Evolutionary conservation across 2,329 filamentous ascomycete genomes (phyloP), one percentile per base, ranked within the genome.

Genomic region (Cercospora canescens): DNA sequence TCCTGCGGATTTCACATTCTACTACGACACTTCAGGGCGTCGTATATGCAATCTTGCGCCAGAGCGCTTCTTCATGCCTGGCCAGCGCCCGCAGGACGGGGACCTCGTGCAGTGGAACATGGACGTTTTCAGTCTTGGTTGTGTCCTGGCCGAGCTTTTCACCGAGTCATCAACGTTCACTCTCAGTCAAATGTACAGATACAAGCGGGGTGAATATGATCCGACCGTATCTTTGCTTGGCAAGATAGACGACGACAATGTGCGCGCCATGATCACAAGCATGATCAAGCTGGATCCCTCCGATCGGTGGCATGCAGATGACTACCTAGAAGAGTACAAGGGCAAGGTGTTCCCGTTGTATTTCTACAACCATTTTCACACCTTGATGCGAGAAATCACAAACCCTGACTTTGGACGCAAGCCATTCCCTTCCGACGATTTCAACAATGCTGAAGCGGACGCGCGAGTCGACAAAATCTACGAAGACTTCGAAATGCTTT

Each of bases 61-160:
- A 1, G 96, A 99, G 78, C 86, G 95, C 48, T 99, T 99, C 76
- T 84, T 95, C 18, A 87, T 88, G 4, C 85, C 90, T 3, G 89
- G 88, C 12, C 67, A 77, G 24, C 87, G 90, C 70, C 85, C 88
- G 21, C 85, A 88, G 6, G 73, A 73, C 21, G 71, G 69, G 7
- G 68, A 73, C 24, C 65, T 70, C 8, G 75, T 77, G 5, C 74
- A 77, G 59, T 97, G 94, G 94, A 94, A 95, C 39, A 99, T 99
- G 96, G 95, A 99, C 77, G 90, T 99, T 37, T 99, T 99, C 82
- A 98, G 95, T 78, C 91, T 91, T 24, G 95, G 95, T 7, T 99
- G 96, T 77, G 94, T 98, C 41, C 96, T 99, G 74, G 95, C 95
- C 1, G 95, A 99, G 78, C 85, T 99, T 39, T 97, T 99, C 72